Conservation (phyloP, 225 moss, liverwort and hornwort species). For the Polytrichum formosum region DNA sequence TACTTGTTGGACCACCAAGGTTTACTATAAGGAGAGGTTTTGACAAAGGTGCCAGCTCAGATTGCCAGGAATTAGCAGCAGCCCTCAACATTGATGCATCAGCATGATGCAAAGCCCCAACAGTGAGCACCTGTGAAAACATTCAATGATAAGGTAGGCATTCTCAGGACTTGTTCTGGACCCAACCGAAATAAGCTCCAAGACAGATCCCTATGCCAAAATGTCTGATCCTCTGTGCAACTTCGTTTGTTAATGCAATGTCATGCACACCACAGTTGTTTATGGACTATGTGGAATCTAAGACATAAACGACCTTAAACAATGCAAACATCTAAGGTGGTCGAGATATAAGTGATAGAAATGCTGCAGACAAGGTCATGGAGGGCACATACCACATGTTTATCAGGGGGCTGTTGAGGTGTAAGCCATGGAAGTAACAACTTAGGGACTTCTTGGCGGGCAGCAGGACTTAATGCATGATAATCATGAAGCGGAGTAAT, state of each 20-base stretch:
- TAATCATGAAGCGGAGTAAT: constrained; percentile 90
- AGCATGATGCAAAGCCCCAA: constrained; percentile 92
- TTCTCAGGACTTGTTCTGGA: no score
- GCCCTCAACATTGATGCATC: constrained; percentile 80
- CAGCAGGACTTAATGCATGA: constrained; percentile 80
- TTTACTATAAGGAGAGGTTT: constrained; percentile 87
- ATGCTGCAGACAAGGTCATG: not conserved
- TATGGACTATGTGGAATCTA: no score
- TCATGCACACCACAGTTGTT: no score
- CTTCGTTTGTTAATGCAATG: no score
- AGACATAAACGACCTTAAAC: no score
- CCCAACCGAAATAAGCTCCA: no score
- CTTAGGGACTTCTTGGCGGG: constrained; percentile 77
- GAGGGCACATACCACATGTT: constrained; percentile 68
- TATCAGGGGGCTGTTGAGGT: constrained; percentile 85
- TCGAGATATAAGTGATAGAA: not conserved
- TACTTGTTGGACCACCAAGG: constrained; percentile 88
- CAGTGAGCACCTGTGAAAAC: constrained; percentile 65
- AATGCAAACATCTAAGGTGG: no score
- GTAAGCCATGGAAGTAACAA: constrained; percentile 80
- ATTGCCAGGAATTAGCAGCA: constrained; percentile 82
- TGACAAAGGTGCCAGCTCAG: constrained; percentile 71
- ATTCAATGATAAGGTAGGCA: no score
- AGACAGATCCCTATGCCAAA: no score
- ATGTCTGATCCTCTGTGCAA: no score